phyloP scores from a whole-genome alignment of 2,329 filamentous ascomycete species.

The Ophiocordyceps camponoti-saundersi region DNA sequence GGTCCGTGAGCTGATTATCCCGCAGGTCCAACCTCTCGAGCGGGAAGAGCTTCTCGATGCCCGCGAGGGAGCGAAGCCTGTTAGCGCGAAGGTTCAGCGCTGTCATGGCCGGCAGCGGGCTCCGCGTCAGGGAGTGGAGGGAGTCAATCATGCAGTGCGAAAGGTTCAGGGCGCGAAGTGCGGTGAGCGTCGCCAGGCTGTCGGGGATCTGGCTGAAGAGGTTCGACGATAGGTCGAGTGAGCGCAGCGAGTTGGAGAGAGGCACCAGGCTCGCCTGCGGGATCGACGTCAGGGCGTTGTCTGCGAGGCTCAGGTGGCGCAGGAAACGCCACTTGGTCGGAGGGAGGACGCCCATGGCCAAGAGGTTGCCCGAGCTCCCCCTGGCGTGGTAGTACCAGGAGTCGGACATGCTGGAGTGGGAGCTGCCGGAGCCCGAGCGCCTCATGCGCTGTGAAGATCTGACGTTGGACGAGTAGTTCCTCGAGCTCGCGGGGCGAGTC shows the following conservation, averaged over 20 bases:
- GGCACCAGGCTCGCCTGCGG: slow-evolving; percentile 60
- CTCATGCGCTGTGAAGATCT: slow-evolving; percentile 60
- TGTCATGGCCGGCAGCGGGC: slow-evolving; percentile 81
- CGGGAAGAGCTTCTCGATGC: slow-evolving; percentile 75
- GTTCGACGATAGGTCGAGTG: slow-evolving; percentile 82
- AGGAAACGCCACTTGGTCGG: slow-evolving; percentile 89
- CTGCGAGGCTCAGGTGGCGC: slow-evolving; percentile 76
- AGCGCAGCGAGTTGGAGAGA: slow-evolving; percentile 74
- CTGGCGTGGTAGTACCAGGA: slow-evolving; percentile 42
- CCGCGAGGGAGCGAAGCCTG: slow-evolving; percentile 69
- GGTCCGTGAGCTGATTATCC: slow-evolving; percentile 83
- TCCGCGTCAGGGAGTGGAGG: slow-evolving; percentile 69
- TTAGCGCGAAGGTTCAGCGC: slow-evolving; percentile 85
- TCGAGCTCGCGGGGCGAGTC: slow-evolving; percentile 55
- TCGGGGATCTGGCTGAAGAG: slow-evolving; percentile 91
- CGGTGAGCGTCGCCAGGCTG: slow-evolving; percentile 68
- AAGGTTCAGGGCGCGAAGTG: slow-evolving; percentile 80
- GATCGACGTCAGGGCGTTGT: slow-evolving; percentile 77
- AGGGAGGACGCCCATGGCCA: slow-evolving; percentile 55
- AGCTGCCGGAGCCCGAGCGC: slow-evolving; percentile 83
- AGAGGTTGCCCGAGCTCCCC: slow-evolving; percentile 64
- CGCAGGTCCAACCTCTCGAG: slow-evolving; percentile 80
- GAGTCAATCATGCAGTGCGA: slow-evolving; percentile 97
- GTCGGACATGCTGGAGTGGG: slow-evolving; percentile 60
- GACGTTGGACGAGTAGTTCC: slow-evolving; percentile 50